Conservation (phyloP, 306 rosid genomes). For the Medicago truncatula region DNA sequence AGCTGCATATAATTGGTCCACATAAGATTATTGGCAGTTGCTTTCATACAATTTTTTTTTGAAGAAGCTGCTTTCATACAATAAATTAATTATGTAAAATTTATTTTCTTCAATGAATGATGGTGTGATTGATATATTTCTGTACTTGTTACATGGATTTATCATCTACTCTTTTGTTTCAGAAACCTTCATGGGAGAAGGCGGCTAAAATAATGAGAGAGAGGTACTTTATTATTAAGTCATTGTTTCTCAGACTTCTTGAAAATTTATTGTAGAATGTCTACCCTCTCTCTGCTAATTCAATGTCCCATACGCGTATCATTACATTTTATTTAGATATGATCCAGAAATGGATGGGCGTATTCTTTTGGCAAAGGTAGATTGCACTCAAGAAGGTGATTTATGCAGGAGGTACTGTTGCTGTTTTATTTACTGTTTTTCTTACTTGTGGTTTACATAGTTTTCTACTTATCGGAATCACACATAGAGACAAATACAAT, state of each 20-base stretch:
- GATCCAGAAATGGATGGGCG: constrained; percentile 97
- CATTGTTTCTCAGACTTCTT: constrained; percentile 38
- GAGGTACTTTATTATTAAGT: constrained; percentile 59
- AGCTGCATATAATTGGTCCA: constrained; percentile 20
- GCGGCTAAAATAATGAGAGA: constrained; percentile 77
- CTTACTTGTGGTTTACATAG: constrained; percentile 22
- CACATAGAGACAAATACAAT: constrained; percentile 22
- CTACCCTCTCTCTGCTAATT: constrained; percentile 34
- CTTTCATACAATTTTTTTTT: constrained; percentile 4
- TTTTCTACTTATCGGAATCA: constrained; percentile 25
- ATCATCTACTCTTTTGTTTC: constrained; percentile 45
- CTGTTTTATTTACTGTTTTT: constrained; percentile 21
- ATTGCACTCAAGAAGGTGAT: constrained; percentile 82
- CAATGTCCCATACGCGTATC: constrained; percentile 21
- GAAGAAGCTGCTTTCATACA: constrained; percentile 9
- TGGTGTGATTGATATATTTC: constrained; percentile 23
- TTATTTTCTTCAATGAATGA: constrained; percentile 35
- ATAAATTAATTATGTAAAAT: constrained; percentile 13
- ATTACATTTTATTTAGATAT: constrained; percentile 62
- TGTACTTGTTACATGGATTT: constrained; percentile 33
- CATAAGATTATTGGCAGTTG: constrained; percentile 21
- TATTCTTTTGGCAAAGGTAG: constrained; percentile 78
- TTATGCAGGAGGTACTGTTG: constrained; percentile 82
- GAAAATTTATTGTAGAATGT: constrained; percentile 36
- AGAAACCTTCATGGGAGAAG: constrained; percentile 99